Evolutionary conservation across 2,329 filamentous ascomycete genomes (phyloP).

Genomic region (Colletotrichum brevisporum): DNA sequence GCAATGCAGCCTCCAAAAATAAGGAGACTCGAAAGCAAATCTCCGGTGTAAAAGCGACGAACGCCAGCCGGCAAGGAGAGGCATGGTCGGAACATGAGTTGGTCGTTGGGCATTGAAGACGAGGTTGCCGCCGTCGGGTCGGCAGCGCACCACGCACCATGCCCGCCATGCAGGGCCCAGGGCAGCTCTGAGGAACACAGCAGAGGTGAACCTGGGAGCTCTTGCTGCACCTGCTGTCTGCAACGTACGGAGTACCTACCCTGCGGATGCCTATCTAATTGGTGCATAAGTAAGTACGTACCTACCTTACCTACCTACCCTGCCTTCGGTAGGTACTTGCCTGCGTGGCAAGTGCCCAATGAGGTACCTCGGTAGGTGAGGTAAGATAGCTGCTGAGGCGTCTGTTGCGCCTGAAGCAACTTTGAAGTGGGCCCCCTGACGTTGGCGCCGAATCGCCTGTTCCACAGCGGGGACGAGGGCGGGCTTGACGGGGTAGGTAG

Average conservation of each 20-base stretch:
- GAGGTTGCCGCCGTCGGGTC: conserved; percentile 27
- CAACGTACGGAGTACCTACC: conserved; percentile 31
- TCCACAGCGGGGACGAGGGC: conserved; percentile 33
- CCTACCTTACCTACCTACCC: no score
- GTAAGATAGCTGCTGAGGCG: no score
- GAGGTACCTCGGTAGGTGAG: no score
- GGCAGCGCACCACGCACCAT: conserved; percentile 7
- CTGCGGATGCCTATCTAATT: no score
- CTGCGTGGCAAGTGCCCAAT: no score
- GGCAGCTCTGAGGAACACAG: not conserved
- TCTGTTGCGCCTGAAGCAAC: no score
- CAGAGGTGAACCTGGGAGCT: conserved; percentile 35
- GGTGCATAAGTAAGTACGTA: no score
- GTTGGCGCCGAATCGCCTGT: conserved; percentile 39
- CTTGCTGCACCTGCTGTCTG: conserved; percentile 3
- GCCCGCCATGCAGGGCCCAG: conserved; percentile 26
- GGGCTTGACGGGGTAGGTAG: conserved; percentile 24
- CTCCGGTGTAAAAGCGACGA: conserved; percentile 37
- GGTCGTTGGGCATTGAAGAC: conserved; percentile 32
- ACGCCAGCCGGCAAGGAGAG: conserved; percentile 26
- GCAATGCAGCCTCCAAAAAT: conserved; percentile 4
- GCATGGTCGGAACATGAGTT: conserved; percentile 30
- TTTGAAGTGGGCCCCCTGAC: conserved; percentile 21
- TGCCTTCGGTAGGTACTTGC: no score
- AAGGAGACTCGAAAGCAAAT: conserved; percentile 28